These are phyloP conservation scores for Kitagawia praeruptora DNA, from an alignment of 129 eudicot species.

Conservation along the genomic window DNA sequence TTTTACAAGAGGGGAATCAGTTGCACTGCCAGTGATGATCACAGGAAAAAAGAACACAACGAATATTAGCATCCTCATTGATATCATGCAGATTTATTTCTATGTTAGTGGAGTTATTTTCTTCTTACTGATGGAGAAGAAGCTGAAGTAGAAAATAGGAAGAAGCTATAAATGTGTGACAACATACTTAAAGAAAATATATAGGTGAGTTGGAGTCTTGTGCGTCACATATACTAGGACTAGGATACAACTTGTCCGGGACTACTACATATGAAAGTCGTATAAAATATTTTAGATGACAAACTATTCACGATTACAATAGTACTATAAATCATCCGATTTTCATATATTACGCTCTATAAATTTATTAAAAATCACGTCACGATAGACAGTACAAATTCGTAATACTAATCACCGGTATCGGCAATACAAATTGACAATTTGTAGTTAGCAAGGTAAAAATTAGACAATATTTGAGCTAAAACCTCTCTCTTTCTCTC, in stretches of 20 bases:
- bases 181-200: background rate
- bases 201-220: slow-evolving; percentile 1
- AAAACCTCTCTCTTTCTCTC: background rate
- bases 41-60: background rate
- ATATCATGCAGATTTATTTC: background rate
- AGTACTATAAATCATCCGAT: too few relatives aligned
- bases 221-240: background rate
- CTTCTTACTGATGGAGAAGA: background rate
- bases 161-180: background rate
- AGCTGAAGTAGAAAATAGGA: background rate
- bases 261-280: background rate
- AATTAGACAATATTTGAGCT: background rate
- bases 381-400: too few relatives aligned
- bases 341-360: too few relatives aligned
- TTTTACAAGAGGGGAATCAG: slow-evolving; percentile 12
- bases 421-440: background rate
- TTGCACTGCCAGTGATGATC: background rate
- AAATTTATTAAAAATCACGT: too few relatives aligned
- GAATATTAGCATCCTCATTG: slow-evolving; percentile 16
- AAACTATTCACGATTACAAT: too few relatives aligned
- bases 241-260: background rate
- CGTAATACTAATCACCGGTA: too few relatives aligned
- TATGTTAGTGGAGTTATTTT: background rate
- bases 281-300: too few relatives aligned
- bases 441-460: background rate